These are phyloP conservation scores for Erythrophleum fordii DNA, from an alignment of 306 rosid genomes.

Conservation along the genomic window DNA sequence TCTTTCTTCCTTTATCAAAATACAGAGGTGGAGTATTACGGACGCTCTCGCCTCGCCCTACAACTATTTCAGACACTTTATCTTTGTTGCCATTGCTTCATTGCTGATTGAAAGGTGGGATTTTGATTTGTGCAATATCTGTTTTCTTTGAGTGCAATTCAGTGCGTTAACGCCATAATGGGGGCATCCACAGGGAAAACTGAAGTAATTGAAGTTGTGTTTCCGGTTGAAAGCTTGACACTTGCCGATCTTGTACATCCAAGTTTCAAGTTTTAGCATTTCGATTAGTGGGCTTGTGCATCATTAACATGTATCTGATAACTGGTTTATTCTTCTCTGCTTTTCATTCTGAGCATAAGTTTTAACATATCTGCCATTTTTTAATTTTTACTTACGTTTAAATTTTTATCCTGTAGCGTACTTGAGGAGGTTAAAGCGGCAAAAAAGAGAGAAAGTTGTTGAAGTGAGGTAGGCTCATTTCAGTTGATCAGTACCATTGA, in stretches of 20 bases:
- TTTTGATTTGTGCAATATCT: background rate
- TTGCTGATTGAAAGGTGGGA: slow-evolving; percentile 27
- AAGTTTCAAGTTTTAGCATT: slow-evolving; percentile 32
- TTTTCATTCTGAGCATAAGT: slow-evolving; percentile 1
- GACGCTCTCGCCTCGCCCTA: background rate
- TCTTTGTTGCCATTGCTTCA: background rate
- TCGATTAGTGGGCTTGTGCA: slow-evolving; percentile 5
- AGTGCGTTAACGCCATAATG: background rate
- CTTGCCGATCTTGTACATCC: slow-evolving; percentile 22
- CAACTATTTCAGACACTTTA: background rate
- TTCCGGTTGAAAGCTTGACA: background rate
- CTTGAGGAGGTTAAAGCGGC: slow-evolving; percentile 27
- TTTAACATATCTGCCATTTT: background rate
- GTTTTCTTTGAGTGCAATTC: background rate
- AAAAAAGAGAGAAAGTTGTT: slow-evolving; percentile 14
- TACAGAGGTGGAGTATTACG: background rate
- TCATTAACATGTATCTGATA: background rate
- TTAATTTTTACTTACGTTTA: background rate
- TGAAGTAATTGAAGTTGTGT: slow-evolving; percentile 6
- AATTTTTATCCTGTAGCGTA: slow-evolving; percentile 27
- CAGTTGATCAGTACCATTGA: too few relatives aligned
- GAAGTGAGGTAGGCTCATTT: too few relatives aligned
- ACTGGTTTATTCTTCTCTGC: background rate
- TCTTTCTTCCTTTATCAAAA: background rate
- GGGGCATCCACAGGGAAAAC: background rate